Base-by-base conservation (phyloP, 1,139 yeast genomes). In the Taphrina betulina region DNA sequence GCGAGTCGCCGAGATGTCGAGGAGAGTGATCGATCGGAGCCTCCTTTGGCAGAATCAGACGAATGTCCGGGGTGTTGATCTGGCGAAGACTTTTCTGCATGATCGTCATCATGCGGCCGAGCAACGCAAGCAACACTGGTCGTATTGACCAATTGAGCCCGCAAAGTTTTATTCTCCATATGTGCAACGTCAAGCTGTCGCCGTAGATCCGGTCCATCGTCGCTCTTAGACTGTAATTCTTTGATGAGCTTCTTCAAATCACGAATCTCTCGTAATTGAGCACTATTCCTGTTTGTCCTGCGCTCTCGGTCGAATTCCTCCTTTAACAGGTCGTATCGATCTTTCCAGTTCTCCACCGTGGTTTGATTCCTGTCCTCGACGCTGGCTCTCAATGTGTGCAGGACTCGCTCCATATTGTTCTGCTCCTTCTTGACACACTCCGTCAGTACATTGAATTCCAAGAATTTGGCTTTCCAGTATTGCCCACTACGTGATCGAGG, bases 401-500 rank as follows among this genome's bases (percentile, higher is more conserved):
- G 34, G 8, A 29, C 37, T 5, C 33, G 29, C 34, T 50, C 37
- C 54, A 50, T 50, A n/a, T 38, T 34, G 37, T 40, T 31, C 26
- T 50, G 54, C 14, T 50, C 54, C 31, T 10, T 10, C 23, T 34
- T 22, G 29, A 50, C 37, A 10, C 31, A 31, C 17, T 29, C 38
- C 14, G 46, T 23, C n/a, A 50, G 34, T 14, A 34, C 29, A 14
- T 34, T 14, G 5, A 50, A 29, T n/a, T 41, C 36, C 24, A 31
- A 34, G 23, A 50, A 50, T 24, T 50, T 50, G 20, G 37, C 31
- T 26, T 40, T 50, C 54, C 54, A 50, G 37, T 38, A 50, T 40
- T 50, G 54, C 7, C 54, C 54, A 23, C 46, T 38, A 3, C 46
- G 43, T 14, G 54, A 50, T 2, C 46, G 45, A 31, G 54, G 54